phyloP scores from a whole-genome alignment of 257 asterid species.

The Petrea volubilis region DNA sequence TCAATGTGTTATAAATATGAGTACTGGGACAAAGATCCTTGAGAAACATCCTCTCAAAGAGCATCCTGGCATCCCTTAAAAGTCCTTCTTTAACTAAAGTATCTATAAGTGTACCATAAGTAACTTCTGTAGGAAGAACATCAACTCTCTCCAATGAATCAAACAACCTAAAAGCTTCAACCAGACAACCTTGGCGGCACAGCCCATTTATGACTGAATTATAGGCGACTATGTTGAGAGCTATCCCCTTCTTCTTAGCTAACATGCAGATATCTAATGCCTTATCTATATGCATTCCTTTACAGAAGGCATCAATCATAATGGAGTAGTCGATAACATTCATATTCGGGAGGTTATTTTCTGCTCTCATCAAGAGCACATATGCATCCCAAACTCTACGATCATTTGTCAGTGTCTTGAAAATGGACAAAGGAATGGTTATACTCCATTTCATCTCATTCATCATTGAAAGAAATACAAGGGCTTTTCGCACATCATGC shows the following conservation, averaged over 20 bases:
- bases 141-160: constrained; percentile 62
- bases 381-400: constrained; percentile 66
- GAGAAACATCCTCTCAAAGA: constrained; percentile 65
- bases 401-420: constrained; percentile 42
- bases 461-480: constrained; percentile 43
- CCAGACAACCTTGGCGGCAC: constrained; percentile 74
- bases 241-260: constrained; percentile 49
- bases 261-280: constrained; percentile 68
- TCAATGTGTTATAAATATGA: constrained; percentile 73
- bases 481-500: constrained; percentile 50
- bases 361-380: constrained; percentile 58
- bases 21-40: constrained; percentile 51
- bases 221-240: constrained; percentile 59
- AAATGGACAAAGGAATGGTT: constrained; percentile 43
- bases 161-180: constrained; percentile 85
- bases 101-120: constrained; percentile 76
- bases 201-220: constrained; percentile 74
- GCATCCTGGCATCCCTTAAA: constrained; percentile 58
- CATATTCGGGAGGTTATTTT: constrained; percentile 46
- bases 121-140: constrained; percentile 67
- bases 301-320: constrained; percentile 69
- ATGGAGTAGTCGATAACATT: constrained; percentile 56
- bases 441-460: constrained; percentile 32
- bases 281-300: constrained; percentile 48
- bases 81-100: constrained; percentile 74